A percentile compares a stretch with the other conserved stretches of the same genome.
Conservation (phyloP, 1,284 basidiomycete genomes). For the Psilocybe mexicana region DNA sequence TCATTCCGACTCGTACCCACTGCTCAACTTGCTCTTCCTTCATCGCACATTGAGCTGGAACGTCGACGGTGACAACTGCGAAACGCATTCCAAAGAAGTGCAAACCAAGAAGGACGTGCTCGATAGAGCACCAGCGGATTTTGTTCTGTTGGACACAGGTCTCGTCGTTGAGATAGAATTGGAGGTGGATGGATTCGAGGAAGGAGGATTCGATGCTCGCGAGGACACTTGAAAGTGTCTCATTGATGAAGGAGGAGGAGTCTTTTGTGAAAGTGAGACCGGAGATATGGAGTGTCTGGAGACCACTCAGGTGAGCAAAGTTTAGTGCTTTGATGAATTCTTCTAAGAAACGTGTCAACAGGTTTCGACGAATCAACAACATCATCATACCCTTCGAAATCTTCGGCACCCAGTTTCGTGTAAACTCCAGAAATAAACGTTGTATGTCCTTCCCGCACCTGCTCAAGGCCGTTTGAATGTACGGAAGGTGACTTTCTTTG, state of each 20-base stretch:
- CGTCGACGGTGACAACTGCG: slow-evolving; percentile 6
- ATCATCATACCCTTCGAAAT: slow-evolving; percentile 7
- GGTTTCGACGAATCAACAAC: not conserved
- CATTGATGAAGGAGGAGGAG: slow-evolving; percentile 1
- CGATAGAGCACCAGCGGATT: slow-evolving; percentile 20
- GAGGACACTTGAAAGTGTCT: slow-evolving; percentile 18
- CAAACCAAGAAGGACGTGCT: slow-evolving; percentile 19
- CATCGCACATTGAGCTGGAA: not conserved
- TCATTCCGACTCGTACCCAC: slow-evolving; percentile 4
- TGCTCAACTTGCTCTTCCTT: not conserved
- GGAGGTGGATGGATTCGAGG: slow-evolving; percentile 20
- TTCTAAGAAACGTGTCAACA: not conserved
- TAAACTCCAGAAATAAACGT: slow-evolving; percentile 15
- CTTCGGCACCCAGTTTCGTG: not conserved
- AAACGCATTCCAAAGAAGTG: slow-evolving; percentile 25
- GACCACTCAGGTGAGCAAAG: slow-evolving; percentile 19
- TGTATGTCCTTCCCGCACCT: slow-evolving; percentile 15
- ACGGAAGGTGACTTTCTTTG: slow-evolving; percentile 15
- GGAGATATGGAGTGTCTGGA: slow-evolving; percentile 18
- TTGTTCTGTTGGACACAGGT: not conserved
- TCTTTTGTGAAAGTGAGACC: slow-evolving; percentile 14
- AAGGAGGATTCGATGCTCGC: slow-evolving; percentile 25
- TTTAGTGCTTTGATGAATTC: slow-evolving; percentile 16
- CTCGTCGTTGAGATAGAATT: slow-evolving; percentile 5
- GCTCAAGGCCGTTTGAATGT: slow-evolving; percentile 13